Percentiles rank a stretch among this genome's conserved stretches.
These are phyloP conservation scores for Cutaneotrichosporon daszewskae DNA, from an alignment of 1,284 basidiomycete species.

Conservation along the genomic window DNA sequence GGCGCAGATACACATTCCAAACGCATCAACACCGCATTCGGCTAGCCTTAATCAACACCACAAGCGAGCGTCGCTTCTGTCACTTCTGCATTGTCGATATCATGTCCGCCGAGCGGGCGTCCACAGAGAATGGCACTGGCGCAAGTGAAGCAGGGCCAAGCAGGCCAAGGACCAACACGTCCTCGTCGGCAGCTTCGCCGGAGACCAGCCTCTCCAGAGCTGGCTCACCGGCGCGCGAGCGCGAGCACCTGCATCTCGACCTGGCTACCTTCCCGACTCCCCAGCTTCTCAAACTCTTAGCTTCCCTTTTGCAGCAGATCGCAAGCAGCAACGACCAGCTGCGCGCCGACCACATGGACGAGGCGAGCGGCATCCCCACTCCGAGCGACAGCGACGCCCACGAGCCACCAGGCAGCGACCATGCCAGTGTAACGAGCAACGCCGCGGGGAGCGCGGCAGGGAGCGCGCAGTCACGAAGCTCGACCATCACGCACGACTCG, in stretches of 20 bases:
- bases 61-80: background rate
- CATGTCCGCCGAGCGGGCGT: no score
- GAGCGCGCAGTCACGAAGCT: conserved; percentile 2
- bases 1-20: no score
- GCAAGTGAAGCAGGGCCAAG: conserved; percentile 16
- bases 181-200: background rate
- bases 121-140: no score
- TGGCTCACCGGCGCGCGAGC: background rate
- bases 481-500: conserved; percentile 18
- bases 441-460: conserved; percentile 4
- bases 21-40: no score
- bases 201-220: background rate
- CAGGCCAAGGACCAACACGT: conserved; percentile 6
- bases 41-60: no score
- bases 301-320: conserved; percentile 82
- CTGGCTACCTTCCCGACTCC: conserved; percentile 54
- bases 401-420: conserved; percentile 4
- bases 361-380: conserved; percentile 1
- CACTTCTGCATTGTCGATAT: no score
- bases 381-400: background rate
- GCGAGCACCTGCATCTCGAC: conserved; percentile 49
- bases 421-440: conserved; percentile 3
- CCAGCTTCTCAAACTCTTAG: conserved; percentile 79
- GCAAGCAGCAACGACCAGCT: conserved; percentile 78
- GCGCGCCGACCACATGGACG: conserved; percentile 38